Conservation (phyloP, 2,329 filamentous ascomycete genomes). For the Hypoxylon rubiginosum region DNA sequence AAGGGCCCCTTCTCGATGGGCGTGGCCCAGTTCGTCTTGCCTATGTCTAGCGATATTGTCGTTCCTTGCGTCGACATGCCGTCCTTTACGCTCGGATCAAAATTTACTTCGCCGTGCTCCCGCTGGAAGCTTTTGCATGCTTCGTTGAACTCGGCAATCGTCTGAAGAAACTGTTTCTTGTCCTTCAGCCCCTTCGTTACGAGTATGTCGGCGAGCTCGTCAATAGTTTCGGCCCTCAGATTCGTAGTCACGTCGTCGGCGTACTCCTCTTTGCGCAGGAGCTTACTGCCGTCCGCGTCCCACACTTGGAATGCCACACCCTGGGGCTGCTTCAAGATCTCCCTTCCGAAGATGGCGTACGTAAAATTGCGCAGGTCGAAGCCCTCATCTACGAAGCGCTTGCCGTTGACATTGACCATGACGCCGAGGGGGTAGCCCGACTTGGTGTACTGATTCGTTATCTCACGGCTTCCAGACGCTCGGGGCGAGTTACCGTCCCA, state of each 20-base stretch:
- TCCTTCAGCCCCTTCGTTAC: slow-evolving; percentile 61
- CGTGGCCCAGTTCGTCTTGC: slow-evolving; percentile 77
- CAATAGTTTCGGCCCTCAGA: slow-evolving; percentile 63
- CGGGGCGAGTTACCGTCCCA: slow-evolving; percentile 74
- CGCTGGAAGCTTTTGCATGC: slow-evolving; percentile 63
- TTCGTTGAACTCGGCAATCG: slow-evolving; percentile 68
- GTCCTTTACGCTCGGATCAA: slow-evolving; percentile 73
- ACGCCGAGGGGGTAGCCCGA: slow-evolving; percentile 76
- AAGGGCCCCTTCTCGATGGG: slow-evolving; percentile 70
- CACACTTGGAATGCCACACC: slow-evolving; percentile 74
- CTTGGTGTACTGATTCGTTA: slow-evolving; percentile 77
- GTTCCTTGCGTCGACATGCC: slow-evolving; percentile 71
- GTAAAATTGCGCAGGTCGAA: slow-evolving; percentile 75
- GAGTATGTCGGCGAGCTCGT: slow-evolving; percentile 68
- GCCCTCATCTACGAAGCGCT: slow-evolving; percentile 76
- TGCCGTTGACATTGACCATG: slow-evolving; percentile 71
- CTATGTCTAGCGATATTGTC: slow-evolving; percentile 57
- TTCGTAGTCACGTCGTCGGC: slow-evolving; percentile 67
- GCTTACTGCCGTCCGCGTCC: slow-evolving; percentile 65
- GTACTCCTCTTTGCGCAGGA: slow-evolving; percentile 74
- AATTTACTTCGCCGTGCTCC: slow-evolving; percentile 61
- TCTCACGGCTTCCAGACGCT: slow-evolving; percentile 66
- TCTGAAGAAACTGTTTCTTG: slow-evolving; percentile 62
- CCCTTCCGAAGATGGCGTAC: slow-evolving; percentile 74
- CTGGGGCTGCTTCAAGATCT: slow-evolving; percentile 70